Conservation (phyloP, 495 filamentous ascomycete genomes). For the Hyaloscypha hepaticicola region DNA sequence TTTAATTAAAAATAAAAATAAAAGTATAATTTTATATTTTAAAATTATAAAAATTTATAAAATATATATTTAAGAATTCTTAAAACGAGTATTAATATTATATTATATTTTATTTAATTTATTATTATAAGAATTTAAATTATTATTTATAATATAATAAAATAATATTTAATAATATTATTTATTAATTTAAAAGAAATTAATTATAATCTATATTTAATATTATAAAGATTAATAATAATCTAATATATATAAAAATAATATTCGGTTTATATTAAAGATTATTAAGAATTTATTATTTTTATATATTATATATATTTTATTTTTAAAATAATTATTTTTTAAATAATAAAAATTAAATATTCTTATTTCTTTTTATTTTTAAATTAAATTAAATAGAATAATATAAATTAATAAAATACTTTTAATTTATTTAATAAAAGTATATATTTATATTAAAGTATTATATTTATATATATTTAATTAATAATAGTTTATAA, state of each 20-base stretch:
- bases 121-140: constrained; percentile 11
- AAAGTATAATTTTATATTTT: too few relatives aligned
- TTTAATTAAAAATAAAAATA: constrained; percentile 5
- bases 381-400: not conserved
- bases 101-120: constrained; percentile 10
- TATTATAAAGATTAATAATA: too few relatives aligned
- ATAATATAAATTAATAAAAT: constrained; percentile 6
- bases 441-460: constrained; percentile 8
- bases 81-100: constrained; percentile 11
- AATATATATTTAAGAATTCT: too few relatives aligned
- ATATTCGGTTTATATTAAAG: not conserved
- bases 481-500: too few relatives aligned
- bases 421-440: constrained; percentile 6
- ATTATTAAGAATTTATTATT: not conserved
- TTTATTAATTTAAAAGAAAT: too few relatives aligned
- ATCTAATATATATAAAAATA: too few relatives aligned
- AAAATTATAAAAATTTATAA: too few relatives aligned
- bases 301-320: constrained; percentile 3
- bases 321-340: constrained; percentile 4
- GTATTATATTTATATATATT: constrained; percentile 5
- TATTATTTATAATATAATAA: constrained; percentile 10
- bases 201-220: too few relatives aligned
- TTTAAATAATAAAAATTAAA: not conserved
- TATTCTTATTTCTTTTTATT: too few relatives aligned
- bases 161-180: too few relatives aligned